These are phyloP conservation scores for Pleurotus sapidus DNA, from an alignment of 768 basidiomycete species.

Conservation along the genomic window DNA sequence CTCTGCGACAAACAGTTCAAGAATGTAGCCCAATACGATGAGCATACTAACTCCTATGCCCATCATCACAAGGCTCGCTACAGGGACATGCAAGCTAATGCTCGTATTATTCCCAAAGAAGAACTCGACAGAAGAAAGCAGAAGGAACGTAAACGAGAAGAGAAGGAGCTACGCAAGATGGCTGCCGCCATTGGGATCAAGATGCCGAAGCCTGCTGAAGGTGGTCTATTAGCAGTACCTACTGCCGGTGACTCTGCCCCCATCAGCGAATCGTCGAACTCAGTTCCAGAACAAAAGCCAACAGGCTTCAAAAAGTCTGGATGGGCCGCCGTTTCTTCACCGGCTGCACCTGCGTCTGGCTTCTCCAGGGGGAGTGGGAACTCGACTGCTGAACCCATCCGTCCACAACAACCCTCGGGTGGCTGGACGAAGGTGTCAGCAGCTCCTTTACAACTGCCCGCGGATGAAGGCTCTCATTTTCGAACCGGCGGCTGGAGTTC, in stretches of 20 bases:
- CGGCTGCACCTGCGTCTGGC: conserved; percentile 10
- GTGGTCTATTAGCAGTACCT: conserved; percentile 14
- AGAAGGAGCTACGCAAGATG: conserved; percentile 80
- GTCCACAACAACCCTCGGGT: conserved; percentile 14
- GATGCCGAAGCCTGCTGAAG: conserved; percentile 44
- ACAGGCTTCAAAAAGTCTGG: conserved; percentile 42
- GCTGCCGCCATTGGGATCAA: conserved; percentile 81
- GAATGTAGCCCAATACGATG: conserved; percentile 84
- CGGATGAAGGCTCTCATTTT: conserved; percentile 28
- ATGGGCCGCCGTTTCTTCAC: conserved; percentile 45
- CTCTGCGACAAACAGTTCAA: conserved; percentile 88
- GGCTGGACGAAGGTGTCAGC: conserved; percentile 13
- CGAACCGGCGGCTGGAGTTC: conserved; percentile 67
- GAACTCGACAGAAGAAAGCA: conserved; percentile 77
- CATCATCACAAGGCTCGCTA: conserved; percentile 84
- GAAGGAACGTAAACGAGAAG: conserved; percentile 83
- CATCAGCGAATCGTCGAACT: conserved; percentile 15
- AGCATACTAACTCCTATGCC: conserved; percentile 87
- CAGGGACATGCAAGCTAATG: conserved; percentile 78
- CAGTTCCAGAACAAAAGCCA: conserved; percentile 20
- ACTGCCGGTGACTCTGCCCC: conserved; percentile 19
- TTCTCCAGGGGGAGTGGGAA: not conserved
- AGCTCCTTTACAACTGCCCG: conserved; percentile 14
- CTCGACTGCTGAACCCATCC: not conserved
- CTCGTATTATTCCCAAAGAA: conserved; percentile 60